Conservation (phyloP, 371 early-diverging fungal genomes). For the Rhizopus stolonifer region DNA sequence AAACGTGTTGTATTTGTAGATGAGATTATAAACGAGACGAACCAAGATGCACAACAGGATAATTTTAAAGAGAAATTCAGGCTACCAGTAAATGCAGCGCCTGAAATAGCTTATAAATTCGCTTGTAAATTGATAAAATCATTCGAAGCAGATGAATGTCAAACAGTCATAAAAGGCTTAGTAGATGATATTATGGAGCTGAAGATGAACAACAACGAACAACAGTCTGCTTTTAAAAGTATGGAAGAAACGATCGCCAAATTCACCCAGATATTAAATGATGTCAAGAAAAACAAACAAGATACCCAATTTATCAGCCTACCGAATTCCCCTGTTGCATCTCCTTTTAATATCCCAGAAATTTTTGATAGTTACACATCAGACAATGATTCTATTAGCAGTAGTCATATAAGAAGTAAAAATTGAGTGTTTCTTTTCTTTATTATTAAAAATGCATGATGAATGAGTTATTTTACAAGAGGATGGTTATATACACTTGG, state of each 20-base stretch:
- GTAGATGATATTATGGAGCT: slow-evolving; percentile 78
- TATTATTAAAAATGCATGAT: no score
- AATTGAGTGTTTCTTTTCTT: no score
- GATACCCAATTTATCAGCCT: slow-evolving; percentile 9
- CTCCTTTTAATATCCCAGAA: slow-evolving; percentile 25
- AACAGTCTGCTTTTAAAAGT: slow-evolving; percentile 55
- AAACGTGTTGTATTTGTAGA: slow-evolving; percentile 50
- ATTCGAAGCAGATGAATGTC: slow-evolving; percentile 66
- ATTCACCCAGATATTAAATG: slow-evolving; percentile 53
- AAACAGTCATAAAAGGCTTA: slow-evolving; percentile 66
- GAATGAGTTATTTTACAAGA: not conserved
- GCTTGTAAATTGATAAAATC: slow-evolving; percentile 66
- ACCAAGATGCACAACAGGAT: slow-evolving; percentile 27
- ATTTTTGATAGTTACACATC: slow-evolving; percentile 29
- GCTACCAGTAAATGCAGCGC: slow-evolving; percentile 52
- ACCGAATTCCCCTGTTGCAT: slow-evolving; percentile 20
- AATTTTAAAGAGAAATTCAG: slow-evolving; percentile 55
- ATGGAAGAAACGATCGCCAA: slow-evolving; percentile 73
- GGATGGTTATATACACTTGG: not conserved
- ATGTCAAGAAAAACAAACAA: not conserved
- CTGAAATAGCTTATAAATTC: slow-evolving; percentile 61
- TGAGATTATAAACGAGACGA: slow-evolving; percentile 35
- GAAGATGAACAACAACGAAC: slow-evolving; percentile 59
- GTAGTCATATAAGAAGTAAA: no score
- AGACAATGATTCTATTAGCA: slow-evolving; percentile 33